phyloP scores from a whole-genome alignment of 176 grass and related monocot species.

The Calamus simplicifolius region DNA sequence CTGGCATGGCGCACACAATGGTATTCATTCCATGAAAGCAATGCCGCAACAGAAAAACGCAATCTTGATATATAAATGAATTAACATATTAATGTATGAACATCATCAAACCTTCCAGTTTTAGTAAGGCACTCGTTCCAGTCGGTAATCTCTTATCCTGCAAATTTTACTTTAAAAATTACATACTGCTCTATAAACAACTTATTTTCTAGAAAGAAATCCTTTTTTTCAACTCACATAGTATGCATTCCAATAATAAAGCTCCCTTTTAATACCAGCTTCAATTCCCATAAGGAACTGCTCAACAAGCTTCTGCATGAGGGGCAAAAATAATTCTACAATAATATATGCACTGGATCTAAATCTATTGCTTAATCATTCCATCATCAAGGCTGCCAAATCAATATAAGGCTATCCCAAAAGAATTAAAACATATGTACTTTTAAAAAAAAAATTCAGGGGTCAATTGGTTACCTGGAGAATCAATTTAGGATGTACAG shows the following conservation, averaged over 20 bases:
- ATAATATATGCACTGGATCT: no score
- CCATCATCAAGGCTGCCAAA: no score
- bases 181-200: not conserved
- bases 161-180: conserved; percentile 5
- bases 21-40: no score
- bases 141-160: conserved; percentile 60
- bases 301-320: conserved; percentile 46
- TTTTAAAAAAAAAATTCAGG: not conserved
- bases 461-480: conserved; percentile 35
- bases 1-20: no score
- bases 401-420: no score
- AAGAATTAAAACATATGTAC: no score
- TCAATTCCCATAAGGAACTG: conserved; percentile 57
- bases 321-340: no score
- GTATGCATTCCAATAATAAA: conserved; percentile 66
- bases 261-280: conserved; percentile 31
- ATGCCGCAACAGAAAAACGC: no score
- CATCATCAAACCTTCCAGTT: conserved; percentile 38
- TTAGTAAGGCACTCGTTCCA: conserved; percentile 55
- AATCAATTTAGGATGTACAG: conserved; percentile 53
- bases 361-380: no score
- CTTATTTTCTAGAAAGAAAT: not conserved
- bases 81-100: not conserved
- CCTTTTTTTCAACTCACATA: conserved; percentile 33
- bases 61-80: no score